Conservation (phyloP, 2,329 filamentous ascomycete genomes). For the Waltergamsia citrina region DNA sequence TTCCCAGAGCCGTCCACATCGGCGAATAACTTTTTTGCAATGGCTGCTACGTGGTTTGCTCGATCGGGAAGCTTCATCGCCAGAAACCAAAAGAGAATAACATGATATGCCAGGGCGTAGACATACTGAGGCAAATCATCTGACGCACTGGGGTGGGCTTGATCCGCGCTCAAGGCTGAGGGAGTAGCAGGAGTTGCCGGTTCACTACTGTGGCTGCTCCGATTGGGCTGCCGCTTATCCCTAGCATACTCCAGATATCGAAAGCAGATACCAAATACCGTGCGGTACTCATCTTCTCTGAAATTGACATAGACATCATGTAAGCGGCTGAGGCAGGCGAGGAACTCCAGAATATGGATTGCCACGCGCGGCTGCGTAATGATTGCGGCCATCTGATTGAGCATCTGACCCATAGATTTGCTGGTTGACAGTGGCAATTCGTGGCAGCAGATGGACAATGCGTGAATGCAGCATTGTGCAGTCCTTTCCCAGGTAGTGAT, state of each 20-base stretch:
- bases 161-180: conserved; percentile 10
- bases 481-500: conserved; percentile 79
- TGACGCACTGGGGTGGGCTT: conserved; percentile 21
- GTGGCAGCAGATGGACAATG: conserved; percentile 87
- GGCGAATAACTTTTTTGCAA: conserved; percentile 75
- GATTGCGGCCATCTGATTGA: conserved; percentile 91
- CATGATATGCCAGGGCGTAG: conserved; percentile 86
- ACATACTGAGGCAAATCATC: conserved; percentile 90
- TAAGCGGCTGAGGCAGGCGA: conserved; percentile 79
- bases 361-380: conserved; percentile 89
- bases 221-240: conserved; percentile 46
- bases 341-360: conserved; percentile 90
- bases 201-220: conserved; percentile 35
- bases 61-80: conserved; percentile 79
- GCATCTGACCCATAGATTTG: conserved; percentile 74
- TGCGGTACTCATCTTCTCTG: conserved; percentile 82
- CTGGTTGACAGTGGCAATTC: conserved; percentile 83
- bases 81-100: conserved; percentile 95
- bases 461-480: conserved; percentile 89
- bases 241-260: conserved; percentile 85
- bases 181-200: conserved; percentile 15
- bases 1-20: conserved; percentile 62
- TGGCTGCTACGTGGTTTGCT: conserved; percentile 78
- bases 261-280: conserved; percentile 91
- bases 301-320: conserved; percentile 83